phyloP scores from a whole-genome alignment of 106 monocot genomes.

The Iris macrosiphon region DNA sequence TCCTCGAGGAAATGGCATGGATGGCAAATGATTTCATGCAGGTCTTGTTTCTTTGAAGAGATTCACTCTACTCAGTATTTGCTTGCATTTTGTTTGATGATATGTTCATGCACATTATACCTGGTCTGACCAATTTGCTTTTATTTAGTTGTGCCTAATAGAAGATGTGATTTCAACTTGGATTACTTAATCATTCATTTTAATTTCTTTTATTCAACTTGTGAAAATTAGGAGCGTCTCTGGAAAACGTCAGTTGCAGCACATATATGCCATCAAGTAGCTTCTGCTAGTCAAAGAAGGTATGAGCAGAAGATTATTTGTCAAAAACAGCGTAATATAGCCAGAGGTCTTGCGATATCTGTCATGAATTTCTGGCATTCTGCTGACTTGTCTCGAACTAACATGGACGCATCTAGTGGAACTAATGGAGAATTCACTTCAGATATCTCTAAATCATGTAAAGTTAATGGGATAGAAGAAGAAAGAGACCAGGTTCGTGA shows the following conservation, averaged over 20 bases:
- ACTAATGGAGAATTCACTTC: conserved; percentile 9
- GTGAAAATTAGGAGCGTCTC: conserved; percentile 66
- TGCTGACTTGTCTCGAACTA: conserved; percentile 20
- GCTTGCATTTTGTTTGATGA: neutral
- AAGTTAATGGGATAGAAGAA: conserved; percentile 12
- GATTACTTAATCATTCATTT: too few species aligned
- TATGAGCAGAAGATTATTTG: conserved; percentile 40
- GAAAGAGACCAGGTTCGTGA: conserved; percentile 45
- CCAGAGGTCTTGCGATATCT: conserved; percentile 50
- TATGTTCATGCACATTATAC: neutral
- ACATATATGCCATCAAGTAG: conserved; percentile 44
- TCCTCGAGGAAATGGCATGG: conserved; percentile 99
- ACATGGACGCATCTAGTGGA: conserved; percentile 3
- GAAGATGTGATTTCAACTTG: conserved; percentile 2
- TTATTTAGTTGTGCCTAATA: too few species aligned
- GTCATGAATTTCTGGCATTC: conserved; percentile 80
- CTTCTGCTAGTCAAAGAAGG: conserved; percentile 30
- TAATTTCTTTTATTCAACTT: neutral
- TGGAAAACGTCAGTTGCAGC: conserved; percentile 87
- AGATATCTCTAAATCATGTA: conserved; percentile 6
- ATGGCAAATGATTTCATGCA: conserved; percentile 99
- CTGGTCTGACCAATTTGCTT: too few species aligned
- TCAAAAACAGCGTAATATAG: conserved; percentile 43
- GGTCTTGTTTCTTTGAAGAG: conserved; percentile 32
- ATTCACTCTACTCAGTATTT: neutral